Conservation (phyloP, 1,284 basidiomycete species). For the Caloboletus inedulis region DNA sequence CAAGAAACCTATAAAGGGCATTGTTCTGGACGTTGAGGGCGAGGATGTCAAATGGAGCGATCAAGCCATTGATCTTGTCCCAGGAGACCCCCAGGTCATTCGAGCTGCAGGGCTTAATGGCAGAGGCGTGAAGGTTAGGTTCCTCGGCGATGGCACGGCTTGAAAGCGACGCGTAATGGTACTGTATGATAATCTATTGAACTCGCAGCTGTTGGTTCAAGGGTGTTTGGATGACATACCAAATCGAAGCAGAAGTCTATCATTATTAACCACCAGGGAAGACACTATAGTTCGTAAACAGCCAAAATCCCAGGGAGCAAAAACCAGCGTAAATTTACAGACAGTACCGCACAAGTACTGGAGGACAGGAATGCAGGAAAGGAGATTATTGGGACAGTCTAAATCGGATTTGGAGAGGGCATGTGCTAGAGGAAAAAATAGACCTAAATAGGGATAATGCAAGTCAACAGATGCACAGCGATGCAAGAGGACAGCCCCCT, state of each 20-base stretch:
- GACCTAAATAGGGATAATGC: conserved; percentile 39
- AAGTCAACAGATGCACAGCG: conserved; percentile 33
- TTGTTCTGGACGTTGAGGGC: conserved; percentile 77
- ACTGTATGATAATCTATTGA: background rate
- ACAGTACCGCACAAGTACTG: conserved; percentile 22
- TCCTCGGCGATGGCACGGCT: conserved; percentile 70
- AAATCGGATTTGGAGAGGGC: conserved; percentile 22
- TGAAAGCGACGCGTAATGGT: conserved; percentile 29
- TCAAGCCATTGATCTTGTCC: conserved; percentile 85
- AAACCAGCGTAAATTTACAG: conserved; percentile 31
- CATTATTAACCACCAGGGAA: conserved; percentile 41
- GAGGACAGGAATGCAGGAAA: conserved; percentile 24
- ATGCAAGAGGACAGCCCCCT: conserved; percentile 24
- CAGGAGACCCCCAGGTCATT: conserved; percentile 74
- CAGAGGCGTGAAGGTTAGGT: conserved; percentile 62
- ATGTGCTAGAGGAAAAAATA: conserved; percentile 19
- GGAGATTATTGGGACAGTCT: conserved; percentile 34
- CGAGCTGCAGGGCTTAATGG: conserved; percentile 62
- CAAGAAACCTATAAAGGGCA: conserved; percentile 76
- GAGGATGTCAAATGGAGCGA: conserved; percentile 76
- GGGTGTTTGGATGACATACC: background rate
- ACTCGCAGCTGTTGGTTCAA: background rate
- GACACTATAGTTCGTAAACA: conserved; percentile 32
- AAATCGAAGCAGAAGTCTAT: conserved; percentile 1
- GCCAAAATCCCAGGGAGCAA: conserved; percentile 27